Base-by-base conservation (phyloP, 164 flowering plant species). In the Sextonia rubra region DNA sequence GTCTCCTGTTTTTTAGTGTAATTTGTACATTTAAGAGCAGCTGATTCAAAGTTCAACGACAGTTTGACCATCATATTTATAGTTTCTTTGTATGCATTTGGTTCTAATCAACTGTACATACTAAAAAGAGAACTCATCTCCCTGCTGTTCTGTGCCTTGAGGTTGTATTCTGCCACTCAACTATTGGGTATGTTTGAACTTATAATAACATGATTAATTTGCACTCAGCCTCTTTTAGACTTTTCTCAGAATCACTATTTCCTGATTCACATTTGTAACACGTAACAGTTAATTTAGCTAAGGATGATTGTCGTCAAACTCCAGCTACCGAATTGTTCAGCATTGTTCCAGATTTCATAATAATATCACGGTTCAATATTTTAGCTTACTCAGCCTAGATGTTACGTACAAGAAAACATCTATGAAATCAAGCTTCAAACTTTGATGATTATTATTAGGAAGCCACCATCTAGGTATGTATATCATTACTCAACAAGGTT, bases 71-170 rank as follows among this genome's bases (percentile, higher is more conserved):
- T 69, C 26, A 74, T 76, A 26, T 58, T 60, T 48, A 26, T 14
- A 25, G 22, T 64, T 52, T 52, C n/a, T 18, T 37, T 37, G 49
- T 64, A 56, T 55, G 18, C 24, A 44, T 27, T 30, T 37, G 47
- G 67, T n/a, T 66, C 61, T 74, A 71, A 72, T 76, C 76, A 79
- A 81, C 82, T 78, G 76, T 71, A 68, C 68, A 69, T 60, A 71
- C 75, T 78, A 62, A 37, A 37, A 84, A 71, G 80, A 72, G 79
- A 73, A 78, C 77, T 77, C 70, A 78, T 71, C 77, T 77, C 74
- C 82, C 81, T 76, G 63, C 83, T 79, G 80, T 83, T 80, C 82
- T 80, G 82, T 81, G 84, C 82, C 82, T 74, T 55, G 83, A 79
- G 83, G 84, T 74, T 86, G 88, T 86, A 89, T 82, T 77, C 75